Percentiles rank a stretch among this genome's conserved stretches.
Conservation (phyloP, 345 rosid species). For the Eucalyptus sp. region DNA sequence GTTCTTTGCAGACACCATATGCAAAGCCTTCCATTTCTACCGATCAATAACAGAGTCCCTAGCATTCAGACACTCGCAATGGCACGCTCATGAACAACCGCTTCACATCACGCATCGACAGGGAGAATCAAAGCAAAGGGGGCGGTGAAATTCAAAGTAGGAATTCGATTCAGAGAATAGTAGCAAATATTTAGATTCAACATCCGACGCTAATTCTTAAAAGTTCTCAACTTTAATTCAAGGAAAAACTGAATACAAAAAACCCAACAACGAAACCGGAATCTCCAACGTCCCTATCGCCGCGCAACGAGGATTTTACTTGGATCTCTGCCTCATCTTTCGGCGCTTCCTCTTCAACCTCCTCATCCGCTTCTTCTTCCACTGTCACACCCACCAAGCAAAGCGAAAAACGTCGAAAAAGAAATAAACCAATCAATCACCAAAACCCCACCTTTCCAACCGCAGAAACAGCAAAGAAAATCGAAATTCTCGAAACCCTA, state of each 20-base stretch:
- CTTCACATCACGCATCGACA: background rate
- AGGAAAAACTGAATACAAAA: background rate
- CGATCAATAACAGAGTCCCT: background rate
- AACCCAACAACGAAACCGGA: background rate
- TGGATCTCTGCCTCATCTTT: slow-evolving; percentile 19
- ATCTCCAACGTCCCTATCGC: background rate
- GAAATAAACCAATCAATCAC: background rate
- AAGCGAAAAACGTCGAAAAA: background rate
- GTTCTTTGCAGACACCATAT: background rate
- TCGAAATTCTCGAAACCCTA: background rate
- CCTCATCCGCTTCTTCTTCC: slow-evolving; percentile 20
- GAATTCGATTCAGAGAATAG: background rate
- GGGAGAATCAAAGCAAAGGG: background rate
- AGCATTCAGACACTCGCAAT: background rate
- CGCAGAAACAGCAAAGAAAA: background rate
- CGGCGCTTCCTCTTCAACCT: slow-evolving; percentile 19
- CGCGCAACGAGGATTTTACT: background rate
- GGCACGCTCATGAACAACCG: background rate
- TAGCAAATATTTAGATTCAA: background rate
- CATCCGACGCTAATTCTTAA: background rate
- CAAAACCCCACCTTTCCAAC: background rate
- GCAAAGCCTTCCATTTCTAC: background rate
- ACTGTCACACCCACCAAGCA: background rate
- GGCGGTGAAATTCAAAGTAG: background rate
- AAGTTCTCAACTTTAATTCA: background rate